phyloP scores from a whole-genome alignment of 306 rosid genomes.

The Castanospermum australe region DNA sequence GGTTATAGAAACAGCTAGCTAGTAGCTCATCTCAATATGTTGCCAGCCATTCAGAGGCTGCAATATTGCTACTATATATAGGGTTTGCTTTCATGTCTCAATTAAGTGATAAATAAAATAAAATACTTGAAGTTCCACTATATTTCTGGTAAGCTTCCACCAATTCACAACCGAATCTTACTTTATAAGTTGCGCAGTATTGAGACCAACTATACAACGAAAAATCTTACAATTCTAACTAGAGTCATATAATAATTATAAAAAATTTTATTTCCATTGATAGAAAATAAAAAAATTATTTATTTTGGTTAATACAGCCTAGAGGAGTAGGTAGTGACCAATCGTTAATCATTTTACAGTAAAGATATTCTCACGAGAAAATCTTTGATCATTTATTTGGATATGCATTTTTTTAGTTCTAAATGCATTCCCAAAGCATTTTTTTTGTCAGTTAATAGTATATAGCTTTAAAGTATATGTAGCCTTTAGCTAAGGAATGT shows the following conservation, averaged over 20 bases:
- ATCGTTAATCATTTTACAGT: conserved; percentile 21
- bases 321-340: conserved; percentile 4
- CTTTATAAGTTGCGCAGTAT: neutral
- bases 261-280: neutral
- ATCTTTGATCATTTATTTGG: neutral
- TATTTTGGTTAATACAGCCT: neutral
- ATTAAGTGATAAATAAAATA: neutral
- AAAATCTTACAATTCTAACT: neutral
- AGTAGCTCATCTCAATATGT: neutral
- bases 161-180: neutral
- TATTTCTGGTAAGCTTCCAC: neutral
- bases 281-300: neutral
- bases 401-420: conserved; percentile 7
- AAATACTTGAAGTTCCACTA: neutral
- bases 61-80: neutral
- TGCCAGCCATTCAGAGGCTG: conserved; percentile 21
- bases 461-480: neutral
- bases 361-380: conserved; percentile 30
- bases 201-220: too few relatives aligned
- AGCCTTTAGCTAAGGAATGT: conserved; percentile 7
- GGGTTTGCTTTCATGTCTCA: neutral
- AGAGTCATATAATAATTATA: neutral
- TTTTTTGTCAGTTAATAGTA: neutral
- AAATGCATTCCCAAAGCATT: neutral
- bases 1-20: neutral